Evolutionary conservation across 192 early-diverging fungal genomes (phyloP).

Genomic region (Coemansia sp.): DNA sequence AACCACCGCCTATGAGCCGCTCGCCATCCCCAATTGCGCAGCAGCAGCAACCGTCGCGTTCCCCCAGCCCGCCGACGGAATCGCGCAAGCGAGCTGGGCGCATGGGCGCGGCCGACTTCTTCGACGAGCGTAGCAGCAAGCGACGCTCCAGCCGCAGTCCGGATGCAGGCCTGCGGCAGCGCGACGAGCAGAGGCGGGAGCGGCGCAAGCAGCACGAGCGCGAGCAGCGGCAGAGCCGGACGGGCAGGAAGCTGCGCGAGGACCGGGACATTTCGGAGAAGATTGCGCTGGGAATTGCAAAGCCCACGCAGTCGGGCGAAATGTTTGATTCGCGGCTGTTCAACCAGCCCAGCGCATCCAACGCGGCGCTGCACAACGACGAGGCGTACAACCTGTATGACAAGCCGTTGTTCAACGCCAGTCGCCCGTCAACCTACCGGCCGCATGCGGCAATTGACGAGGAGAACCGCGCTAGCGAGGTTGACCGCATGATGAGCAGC

Average conservation of each 20-base stretch:
- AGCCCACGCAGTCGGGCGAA: conserved; percentile 84
- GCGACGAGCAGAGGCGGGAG: conserved; percentile 84
- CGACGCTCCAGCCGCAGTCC: conserved; percentile 4
- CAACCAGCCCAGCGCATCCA: conserved; percentile 83
- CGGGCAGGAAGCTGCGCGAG: conserved; percentile 82
- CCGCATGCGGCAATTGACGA: conserved; percentile 63
- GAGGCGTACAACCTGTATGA: conserved; percentile 94
- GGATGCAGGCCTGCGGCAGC: conserved; percentile 54
- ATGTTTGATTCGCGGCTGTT: conserved; percentile 95
- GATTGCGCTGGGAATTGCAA: conserved; percentile 93
- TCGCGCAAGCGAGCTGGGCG: background rate
- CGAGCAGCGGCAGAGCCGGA: conserved; percentile 78
- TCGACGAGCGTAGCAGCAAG: conserved; percentile 23
- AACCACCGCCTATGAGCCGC: conserved; percentile 14
- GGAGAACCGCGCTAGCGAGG: conserved; percentile 45
- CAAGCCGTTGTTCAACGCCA: conserved; percentile 83
- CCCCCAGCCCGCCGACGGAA: background rate
- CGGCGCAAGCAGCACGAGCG: conserved; percentile 80
- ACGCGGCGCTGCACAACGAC: conserved; percentile 84
- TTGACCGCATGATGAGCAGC: conserved; percentile 65
- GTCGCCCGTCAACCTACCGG: conserved; percentile 66
- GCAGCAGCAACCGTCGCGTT: conserved; percentile 5
- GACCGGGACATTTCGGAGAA: conserved; percentile 98
- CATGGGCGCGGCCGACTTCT: conserved; percentile 27
- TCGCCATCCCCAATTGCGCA: background rate